Evolutionary conservation across 768 basidiomycete genomes (phyloP), one percentile per base, ranked within the genome.

Genomic region (Naganishia kalamii): DNA sequence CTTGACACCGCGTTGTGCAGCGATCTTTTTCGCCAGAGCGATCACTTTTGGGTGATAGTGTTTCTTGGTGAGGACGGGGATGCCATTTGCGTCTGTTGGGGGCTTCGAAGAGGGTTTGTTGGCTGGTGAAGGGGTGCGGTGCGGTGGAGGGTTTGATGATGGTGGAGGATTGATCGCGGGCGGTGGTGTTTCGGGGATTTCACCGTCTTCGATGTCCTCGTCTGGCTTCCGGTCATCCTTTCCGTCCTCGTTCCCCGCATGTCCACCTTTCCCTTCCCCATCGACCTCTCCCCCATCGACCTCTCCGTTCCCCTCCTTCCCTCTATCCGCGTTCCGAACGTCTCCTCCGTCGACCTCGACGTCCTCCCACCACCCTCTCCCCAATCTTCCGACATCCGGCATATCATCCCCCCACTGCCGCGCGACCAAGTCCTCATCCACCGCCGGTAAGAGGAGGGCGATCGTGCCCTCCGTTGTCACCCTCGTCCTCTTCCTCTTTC

Each of bases 11-110:
- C 65, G 50, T 37, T 51, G 49, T 19, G 65, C 57, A 33, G 67
- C 65, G 41, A 68, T 59, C 17, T 50, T 57, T 35, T 57, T 65
- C 35, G 60, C 68, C 19, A 32, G 65, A 41, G 48, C 64, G 44
- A 60, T 60, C 35, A 65, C 67, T 61, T 61, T 66, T 44, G 62
- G 65, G 49, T 54, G 57, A 30, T 60, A 51, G 46, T 65, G 63
- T 12, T 29, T 19, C 46, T 43, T 10, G 17, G 60, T 47, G 23
- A 62, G 43, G 12, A 29, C 15, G 23, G 62, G 35, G 3, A 37
- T 13, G 41, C 15, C 13, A 5, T 6, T 32, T 4, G 33, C 65
- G 33, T 41, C 37, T 3, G 60, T 40, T 7, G 13, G 23, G 11
- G 44, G 17, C 60, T 5, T 23, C 1, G 19, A n/a, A n/a, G n/a